A percentile compares a stretch with the other conserved stretches of the same genome.
Evolutionary conservation across 768 basidiomycete genomes (phyloP).

Genomic region (Megacollybia marginata): DNA sequence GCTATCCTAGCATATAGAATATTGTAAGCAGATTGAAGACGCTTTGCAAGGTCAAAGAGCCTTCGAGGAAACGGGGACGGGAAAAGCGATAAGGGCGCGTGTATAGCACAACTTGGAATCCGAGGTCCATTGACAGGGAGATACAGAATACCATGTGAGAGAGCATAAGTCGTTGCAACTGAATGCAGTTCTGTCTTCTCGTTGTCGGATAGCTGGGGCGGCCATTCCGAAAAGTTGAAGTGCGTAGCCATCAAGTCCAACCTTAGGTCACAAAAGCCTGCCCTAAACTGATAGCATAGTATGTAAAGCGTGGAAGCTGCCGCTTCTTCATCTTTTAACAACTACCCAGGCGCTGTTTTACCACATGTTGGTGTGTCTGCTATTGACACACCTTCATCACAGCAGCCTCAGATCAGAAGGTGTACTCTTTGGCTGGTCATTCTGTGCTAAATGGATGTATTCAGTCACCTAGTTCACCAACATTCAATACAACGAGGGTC

Average conservation of each 20-base stretch:
- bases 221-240: constrained; percentile 62
- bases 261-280: no score
- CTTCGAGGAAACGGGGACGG: constrained; percentile 79
- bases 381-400: constrained; percentile 43
- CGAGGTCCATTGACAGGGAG: constrained; percentile 39
- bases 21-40: constrained; percentile 76
- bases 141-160: constrained; percentile 81
- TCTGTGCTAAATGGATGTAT: constrained; percentile 33
- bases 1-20: constrained; percentile 80
- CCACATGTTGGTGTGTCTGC: constrained; percentile 47
- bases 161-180: constrained; percentile 73
- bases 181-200: constrained; percentile 56
- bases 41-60: constrained; percentile 58
- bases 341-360: constrained; percentile 42
- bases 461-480: constrained; percentile 65
- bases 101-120: constrained; percentile 70
- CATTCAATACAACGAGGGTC: constrained; percentile 14
- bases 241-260: no score
- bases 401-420: constrained; percentile 49
- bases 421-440: constrained; percentile 59
- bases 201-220: constrained; percentile 52
- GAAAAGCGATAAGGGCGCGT: constrained; percentile 84
- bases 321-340: constrained; percentile 56
- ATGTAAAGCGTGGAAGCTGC: background rate
- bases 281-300: no score